Evolutionary conservation across 2,329 filamentous ascomycete genomes (phyloP), one percentile per base, ranked within the genome.

Genomic region (Aquanectria penicillioides): DNA sequence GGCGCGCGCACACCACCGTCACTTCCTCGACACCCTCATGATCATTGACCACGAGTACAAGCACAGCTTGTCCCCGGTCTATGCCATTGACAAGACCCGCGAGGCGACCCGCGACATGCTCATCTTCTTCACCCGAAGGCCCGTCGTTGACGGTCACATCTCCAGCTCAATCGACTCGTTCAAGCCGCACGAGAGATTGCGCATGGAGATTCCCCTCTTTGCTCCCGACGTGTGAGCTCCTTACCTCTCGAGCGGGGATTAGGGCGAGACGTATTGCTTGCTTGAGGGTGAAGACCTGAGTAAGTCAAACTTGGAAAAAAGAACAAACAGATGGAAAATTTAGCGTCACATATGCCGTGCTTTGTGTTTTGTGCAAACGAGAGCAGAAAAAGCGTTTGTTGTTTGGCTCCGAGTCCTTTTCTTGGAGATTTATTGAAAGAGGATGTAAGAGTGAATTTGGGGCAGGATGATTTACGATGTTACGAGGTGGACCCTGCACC

Each of bases 41-140:
- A 54, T 71, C 26, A 63, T 64, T n/a, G 69, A 71, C 51, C 64
- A 68, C 57, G 68, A 71, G 15, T 58, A 59, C 47, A 71, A 71
- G 64, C 69, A 71, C 57, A 69, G 66, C 38, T 44, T 70, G 29
- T 63, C 68, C 8, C 56, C 68, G 6, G 58, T 71, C 28, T 55
- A 69, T 43, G 59, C 63, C 26, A 23, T 59, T n/a, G 69, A 71
- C 15, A 41, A 41, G 11, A 40, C 50, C 13, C 38, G 57, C 34
- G 53, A 61, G 7, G 59, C 69, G 5, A 69, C 62, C 18, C 52
- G 69, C 47, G 69, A 71, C 26, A 71, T 71, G 69, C 61, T 71
- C 5, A 63, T 71, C 23, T 66, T 71, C 22, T 70, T 70, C 37
- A 71, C 66, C 9, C 56, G 69, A 13, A 58, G 63, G 52, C 69